Percentiles rank a stretch among this genome's conserved stretches.
These are phyloP conservation scores for Penstemon barbatus DNA, from an alignment of 257 asterid genomes.

Conservation along the genomic window DNA sequence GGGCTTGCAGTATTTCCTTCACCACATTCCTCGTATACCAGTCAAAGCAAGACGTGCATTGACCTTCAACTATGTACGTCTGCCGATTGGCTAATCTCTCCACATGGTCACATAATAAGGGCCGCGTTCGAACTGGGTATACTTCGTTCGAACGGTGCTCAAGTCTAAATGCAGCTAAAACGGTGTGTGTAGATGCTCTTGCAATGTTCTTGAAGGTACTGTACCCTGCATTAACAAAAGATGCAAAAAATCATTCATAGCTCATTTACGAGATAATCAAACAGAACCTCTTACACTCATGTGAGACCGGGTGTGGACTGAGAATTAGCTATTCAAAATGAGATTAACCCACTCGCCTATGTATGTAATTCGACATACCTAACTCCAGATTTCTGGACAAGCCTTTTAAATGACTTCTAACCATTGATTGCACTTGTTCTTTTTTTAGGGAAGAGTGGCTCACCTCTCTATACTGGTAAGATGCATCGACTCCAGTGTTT, in stretches of 20 bases:
- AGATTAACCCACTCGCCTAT: neutral
- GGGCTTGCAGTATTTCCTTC: slow-evolving; percentile 30
- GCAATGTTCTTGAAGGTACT: slow-evolving; percentile 55
- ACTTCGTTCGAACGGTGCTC: slow-evolving; percentile 41
- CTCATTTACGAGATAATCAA: neutral
- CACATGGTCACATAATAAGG: slow-evolving; percentile 34
- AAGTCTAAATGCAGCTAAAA: slow-evolving; percentile 56
- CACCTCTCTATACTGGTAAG: slow-evolving; percentile 64
- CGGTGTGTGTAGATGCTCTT: slow-evolving; percentile 58
- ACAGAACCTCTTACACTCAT: neutral
- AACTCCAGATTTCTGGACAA: slow-evolving; percentile 41
- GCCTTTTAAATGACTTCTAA: slow-evolving; percentile 43
- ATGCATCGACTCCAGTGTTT: slow-evolving; percentile 47
- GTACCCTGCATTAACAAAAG: slow-evolving; percentile 46
- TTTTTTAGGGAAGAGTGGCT: slow-evolving; percentile 40
- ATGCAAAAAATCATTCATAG: neutral
- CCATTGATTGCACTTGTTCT: slow-evolving; percentile 48
- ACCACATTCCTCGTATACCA: slow-evolving; percentile 39
- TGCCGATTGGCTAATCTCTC: slow-evolving; percentile 27
- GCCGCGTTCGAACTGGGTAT: slow-evolving; percentile 29
- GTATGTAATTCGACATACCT: slow-evolving; percentile 28
- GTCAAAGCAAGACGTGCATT: slow-evolving; percentile 46
- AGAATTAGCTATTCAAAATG: neutral
- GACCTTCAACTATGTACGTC: slow-evolving; percentile 27
- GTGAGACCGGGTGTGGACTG: neutral